Base-by-base conservation (phyloP, 208 protist species). In the Novymonas esmeraldas region DNA sequence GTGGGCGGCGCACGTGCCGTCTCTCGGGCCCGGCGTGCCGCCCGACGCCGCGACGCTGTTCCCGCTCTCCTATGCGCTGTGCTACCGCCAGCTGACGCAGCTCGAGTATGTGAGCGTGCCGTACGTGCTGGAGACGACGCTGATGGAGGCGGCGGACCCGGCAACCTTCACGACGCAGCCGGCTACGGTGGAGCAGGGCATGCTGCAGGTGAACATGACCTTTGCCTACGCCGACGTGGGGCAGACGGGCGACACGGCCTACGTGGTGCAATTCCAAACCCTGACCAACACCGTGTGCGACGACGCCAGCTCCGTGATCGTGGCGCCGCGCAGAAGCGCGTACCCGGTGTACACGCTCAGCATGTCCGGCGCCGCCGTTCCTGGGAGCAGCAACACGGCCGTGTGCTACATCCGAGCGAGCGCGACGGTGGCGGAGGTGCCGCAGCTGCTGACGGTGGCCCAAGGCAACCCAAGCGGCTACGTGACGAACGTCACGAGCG, bases 381-480 rank as follows among this genome's bases (percentile, higher is more conserved):
- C 64, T 2, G 69, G 65, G 28, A 75, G 50, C 38, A 65, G 26
- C 50, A 82, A 78, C 55, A 64, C 79, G 38, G 91, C 89, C 2
- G 67, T 95, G 51, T 97, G 92, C 76, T 94, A 94, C 78, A 82
- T 85, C 31, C 75, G 79, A 44, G 55, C 70, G 6, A 63, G 64
- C 14, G 87, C 78, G 28, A 93, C 89, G 6, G 89, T 95, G 22
- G 92, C 92, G 0, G 89, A 97, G 72, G 85, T 97, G 54, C 87
- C 89, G 49, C 78, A 93, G 80, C 73, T 85, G 28, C 65, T 95
- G n/a, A 45, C 46, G 6, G 66, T 97, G 16, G 58, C 41, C 1
- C 48, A 48, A 20, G 79, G 80, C 39, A 95, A 94, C 72, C 92
- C 92, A 39, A 68, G 62, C 45, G 71, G 78, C 26, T 97, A 95